Evolutionary conservation across 2,329 filamentous ascomycete species (phyloP).

Genomic region (Aspergillus jensenii): DNA sequence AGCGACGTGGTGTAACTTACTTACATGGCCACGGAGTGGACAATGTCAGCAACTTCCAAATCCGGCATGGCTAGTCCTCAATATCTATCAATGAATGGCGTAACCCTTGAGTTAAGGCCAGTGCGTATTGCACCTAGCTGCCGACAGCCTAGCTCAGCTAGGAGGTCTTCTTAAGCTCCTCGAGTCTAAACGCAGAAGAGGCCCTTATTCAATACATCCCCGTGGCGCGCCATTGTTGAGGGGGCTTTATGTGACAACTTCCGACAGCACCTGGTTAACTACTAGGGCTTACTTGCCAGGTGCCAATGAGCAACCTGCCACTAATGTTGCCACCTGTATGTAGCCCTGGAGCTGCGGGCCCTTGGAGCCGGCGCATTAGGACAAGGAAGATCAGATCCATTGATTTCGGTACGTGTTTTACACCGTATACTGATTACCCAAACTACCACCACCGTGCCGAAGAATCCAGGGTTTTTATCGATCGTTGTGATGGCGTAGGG

Average conservation of each 20-base stretch:
- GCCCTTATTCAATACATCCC: no score
- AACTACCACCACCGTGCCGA: not conserved
- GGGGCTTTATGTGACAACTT: no score
- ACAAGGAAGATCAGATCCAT: not conserved
- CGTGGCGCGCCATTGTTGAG: no score
- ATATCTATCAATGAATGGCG: not conserved
- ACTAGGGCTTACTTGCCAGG: no score
- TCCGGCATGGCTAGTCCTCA: not conserved
- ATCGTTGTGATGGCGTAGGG: not conserved
- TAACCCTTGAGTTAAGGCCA: not conserved
- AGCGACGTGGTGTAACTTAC: slow-evolving; percentile 4
- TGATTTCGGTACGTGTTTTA: not conserved
- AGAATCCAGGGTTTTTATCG: not conserved
- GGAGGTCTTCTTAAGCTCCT: not conserved
- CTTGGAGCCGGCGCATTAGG: not conserved
- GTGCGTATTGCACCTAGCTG: not conserved
- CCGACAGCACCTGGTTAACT: no score
- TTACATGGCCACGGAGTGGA: not conserved
- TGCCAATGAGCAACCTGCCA: no score
- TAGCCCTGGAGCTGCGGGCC: not conserved
- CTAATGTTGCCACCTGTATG: not conserved
- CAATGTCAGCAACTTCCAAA: slow-evolving; percentile 2
- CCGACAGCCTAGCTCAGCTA: not conserved
- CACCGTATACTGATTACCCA: not conserved
- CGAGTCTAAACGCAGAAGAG: no score